Percentiles rank a stretch among this genome's conserved stretches.
phyloP scores from a whole-genome alignment of 805 yeast species.

The Spathaspora girioi region DNA sequence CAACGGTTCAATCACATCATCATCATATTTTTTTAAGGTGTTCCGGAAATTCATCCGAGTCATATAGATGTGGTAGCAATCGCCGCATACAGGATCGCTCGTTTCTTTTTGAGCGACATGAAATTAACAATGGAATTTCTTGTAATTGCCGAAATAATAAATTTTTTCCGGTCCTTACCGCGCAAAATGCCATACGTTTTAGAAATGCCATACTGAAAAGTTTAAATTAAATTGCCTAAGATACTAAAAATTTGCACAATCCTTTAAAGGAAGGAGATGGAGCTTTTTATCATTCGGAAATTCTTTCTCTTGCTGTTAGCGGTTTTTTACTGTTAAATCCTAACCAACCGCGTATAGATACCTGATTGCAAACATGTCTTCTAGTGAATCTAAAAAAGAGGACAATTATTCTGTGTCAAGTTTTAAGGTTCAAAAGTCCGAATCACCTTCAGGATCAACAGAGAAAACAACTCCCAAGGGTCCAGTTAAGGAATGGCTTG shows the following conservation, averaged over 20 bases:
- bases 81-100: neutral
- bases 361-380: neutral
- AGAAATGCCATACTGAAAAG: neutral
- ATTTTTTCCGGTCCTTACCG: neutral
- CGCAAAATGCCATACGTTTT: neutral
- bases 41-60: neutral
- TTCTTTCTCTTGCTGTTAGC: neutral
- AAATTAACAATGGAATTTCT: neutral
- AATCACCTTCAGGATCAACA: neutral
- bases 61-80: neutral
- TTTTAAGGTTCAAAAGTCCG: conserved; percentile 3
- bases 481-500: neutral
- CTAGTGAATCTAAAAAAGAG: conserved; percentile 5
- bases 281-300: neutral
- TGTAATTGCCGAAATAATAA: neutral
- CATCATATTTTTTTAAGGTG: too few relatives aligned
- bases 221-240: neutral
- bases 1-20: too few relatives aligned
- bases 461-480: neutral
- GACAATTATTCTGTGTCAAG: conserved; percentile 8
- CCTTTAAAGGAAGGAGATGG: neutral
- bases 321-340: neutral
- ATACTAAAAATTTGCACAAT: neutral
- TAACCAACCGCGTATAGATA: neutral
- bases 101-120: neutral